Base-by-base conservation (phyloP, 139 green algal species). In the Yamagishiella unicocca region DNA sequence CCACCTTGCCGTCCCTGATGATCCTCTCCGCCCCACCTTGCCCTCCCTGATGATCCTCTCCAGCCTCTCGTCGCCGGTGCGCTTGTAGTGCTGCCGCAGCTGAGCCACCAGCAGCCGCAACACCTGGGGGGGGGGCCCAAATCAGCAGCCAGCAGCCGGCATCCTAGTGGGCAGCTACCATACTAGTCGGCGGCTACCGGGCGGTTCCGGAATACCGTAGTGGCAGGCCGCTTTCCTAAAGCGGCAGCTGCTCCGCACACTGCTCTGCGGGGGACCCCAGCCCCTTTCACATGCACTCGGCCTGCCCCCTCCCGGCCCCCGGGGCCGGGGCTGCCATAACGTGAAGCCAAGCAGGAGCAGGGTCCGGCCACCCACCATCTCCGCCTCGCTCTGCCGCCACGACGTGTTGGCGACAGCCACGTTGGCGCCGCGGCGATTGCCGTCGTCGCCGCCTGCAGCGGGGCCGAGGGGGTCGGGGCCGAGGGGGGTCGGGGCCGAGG, bases 281-380 rank as follows among this genome's bases (percentile, higher is more conserved):
- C n/a, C n/a, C n/a, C n/a, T n/a, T n/a, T n/a, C n/a, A n/a, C n/a
- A n/a, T n/a, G n/a, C n/a, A n/a, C n/a, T n/a, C n/a, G n/a, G n/a
- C n/a, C n/a, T n/a, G n/a, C n/a, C n/a, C n/a, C n/a, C n/a, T n/a
- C n/a, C n/a, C n/a, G n/a, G n/a, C n/a, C n/a, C n/a, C n/a, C n/a
- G n/a, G n/a, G n/a, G n/a, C n/a, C n/a, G n/a, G n/a, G n/a, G n/a
- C n/a, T n/a, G n/a, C n/a, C n/a, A n/a, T n/a, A n/a, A n/a, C n/a
- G n/a, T n/a, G n/a, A n/a, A n/a, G n/a, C n/a, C n/a, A n/a, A n/a
- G n/a, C n/a, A n/a, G n/a, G n/a, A n/a, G n/a, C n/a, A n/a, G n/a
- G n/a, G n/a, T n/a, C n/a, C n/a, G n/a, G n/a, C n/a, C 82, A 87
- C 96, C 82, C 70, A 92, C 92, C 74, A 90, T 87, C 89, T 98